Percentiles rank a stretch among this genome's conserved stretches.
Conservation (phyloP, 2,329 filamentous ascomycete species). For the Arachnopeziza araneosa region DNA sequence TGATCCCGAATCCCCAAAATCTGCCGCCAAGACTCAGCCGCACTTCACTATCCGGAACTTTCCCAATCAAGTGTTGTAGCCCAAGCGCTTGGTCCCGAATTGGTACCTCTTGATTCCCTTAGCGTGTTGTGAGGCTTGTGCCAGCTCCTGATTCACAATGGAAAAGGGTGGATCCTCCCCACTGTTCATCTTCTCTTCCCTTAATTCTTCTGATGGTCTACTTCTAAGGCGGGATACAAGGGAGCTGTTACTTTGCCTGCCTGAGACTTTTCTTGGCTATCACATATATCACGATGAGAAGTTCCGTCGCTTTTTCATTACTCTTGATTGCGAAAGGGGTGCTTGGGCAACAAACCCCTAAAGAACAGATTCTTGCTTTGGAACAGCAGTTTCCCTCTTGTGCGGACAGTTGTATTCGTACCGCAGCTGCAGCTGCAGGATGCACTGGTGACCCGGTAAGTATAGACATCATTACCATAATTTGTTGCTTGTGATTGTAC, state of each 20-base stretch:
- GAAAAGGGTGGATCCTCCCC: too few relatives aligned
- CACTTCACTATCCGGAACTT: neutral
- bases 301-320: neutral
- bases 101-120: too few relatives aligned
- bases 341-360: neutral
- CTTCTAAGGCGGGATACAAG: too few relatives aligned
- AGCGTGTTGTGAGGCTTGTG: neutral
- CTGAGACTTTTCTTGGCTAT: too few relatives aligned
- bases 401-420: neutral
- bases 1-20: neutral
- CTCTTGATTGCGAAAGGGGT: neutral
- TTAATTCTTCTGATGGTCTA: too few relatives aligned
- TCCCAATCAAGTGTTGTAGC: neutral
- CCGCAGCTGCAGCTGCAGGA: neutral
- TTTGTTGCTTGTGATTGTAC: too few relatives aligned
- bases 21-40: neutral
- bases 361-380: neutral
- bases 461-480: too few relatives aligned
- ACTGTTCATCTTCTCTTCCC: too few relatives aligned
- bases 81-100: neutral
- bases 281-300: too few relatives aligned
- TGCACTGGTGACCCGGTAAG: neutral
- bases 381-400: neutral
- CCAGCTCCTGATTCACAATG: too few relatives aligned
- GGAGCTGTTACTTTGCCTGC: too few relatives aligned